These are phyloP conservation scores for Trebouxia gelatinosa DNA, from an alignment of 163 green algal genomes.

Conservation along the genomic window DNA sequence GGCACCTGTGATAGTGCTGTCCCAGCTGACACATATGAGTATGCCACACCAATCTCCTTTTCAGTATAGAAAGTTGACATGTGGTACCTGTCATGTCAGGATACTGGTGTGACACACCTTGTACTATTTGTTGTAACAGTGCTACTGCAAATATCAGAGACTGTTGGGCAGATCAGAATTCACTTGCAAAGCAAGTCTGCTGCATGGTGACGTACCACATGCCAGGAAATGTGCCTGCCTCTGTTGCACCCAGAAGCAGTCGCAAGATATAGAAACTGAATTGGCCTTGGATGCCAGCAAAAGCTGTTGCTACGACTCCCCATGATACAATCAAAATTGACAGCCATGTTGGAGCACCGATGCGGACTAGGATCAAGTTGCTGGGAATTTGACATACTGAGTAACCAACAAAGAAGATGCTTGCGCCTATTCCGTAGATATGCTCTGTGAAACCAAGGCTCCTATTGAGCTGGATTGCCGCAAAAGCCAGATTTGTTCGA, in stretches of 20 bases:
- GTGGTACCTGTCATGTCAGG: conserved; percentile 42
- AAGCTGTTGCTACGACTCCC: conserved; percentile 50
- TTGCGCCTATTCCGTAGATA: conserved; percentile 51
- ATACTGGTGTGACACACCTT: no score
- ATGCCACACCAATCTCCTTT: conserved; percentile 34
- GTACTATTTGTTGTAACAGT: not conserved
- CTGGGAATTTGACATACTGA: conserved; percentile 42
- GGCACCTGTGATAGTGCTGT: conserved; percentile 44
- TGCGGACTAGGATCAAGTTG: conserved; percentile 40
- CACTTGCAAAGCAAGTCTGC: not conserved
- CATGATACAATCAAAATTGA: conserved; percentile 45
- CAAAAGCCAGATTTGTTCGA: conserved; percentile 57
- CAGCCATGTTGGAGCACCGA: conserved; percentile 52
- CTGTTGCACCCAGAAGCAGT: conserved; percentile 56
- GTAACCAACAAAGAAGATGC: conserved; percentile 60
- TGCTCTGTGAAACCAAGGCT: conserved; percentile 51
- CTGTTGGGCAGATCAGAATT: not conserved
- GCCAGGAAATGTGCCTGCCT: conserved; percentile 59
- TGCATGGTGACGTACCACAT: conserved; percentile 21
- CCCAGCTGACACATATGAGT: conserved; percentile 34
- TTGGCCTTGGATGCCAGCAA: conserved; percentile 36
- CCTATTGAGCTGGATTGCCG: conserved; percentile 54
- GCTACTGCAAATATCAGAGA: not conserved
- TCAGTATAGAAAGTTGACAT: conserved; percentile 37
- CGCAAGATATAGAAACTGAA: conserved; percentile 45